These are phyloP conservation scores for Penicillium olsonii DNA, from an alignment of 2,329 filamentous ascomycete species.

Conservation along the genomic window DNA sequence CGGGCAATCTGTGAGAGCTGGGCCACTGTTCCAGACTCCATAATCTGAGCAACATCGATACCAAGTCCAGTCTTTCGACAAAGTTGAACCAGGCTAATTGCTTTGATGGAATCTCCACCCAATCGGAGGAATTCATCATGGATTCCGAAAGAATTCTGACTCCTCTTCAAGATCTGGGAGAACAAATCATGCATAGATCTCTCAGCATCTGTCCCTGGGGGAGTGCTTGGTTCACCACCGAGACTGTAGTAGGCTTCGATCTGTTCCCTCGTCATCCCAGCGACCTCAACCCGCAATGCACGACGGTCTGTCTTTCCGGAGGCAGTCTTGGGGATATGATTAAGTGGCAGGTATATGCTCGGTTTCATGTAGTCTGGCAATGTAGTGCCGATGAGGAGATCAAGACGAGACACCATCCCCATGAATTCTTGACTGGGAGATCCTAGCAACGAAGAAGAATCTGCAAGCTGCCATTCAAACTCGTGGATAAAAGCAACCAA, in stretches of 20 bases:
- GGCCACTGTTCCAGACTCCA: background rate
- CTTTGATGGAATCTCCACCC: constrained; percentile 9
- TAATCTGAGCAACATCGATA: background rate
- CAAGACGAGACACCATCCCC: background rate
- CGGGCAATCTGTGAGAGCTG: background rate
- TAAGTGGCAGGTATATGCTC: background rate
- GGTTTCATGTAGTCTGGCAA: background rate
- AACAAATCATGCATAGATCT: background rate
- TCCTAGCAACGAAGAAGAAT: background rate
- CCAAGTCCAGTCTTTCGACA: background rate
- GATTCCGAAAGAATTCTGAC: background rate
- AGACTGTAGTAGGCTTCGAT: background rate
- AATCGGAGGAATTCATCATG: constrained; percentile 1
- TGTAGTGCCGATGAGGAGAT: background rate
- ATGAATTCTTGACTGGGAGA: background rate
- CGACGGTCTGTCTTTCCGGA: constrained; percentile 1
- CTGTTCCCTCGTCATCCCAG: background rate
- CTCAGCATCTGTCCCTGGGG: background rate
- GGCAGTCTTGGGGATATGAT: background rate
- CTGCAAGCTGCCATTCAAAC: background rate
- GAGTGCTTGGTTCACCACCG: background rate
- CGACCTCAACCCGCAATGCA: background rate
- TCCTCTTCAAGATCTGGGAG: background rate
- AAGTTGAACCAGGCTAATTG: background rate
- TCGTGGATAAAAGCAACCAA: background rate